Percentiles rank a stretch among this genome's conserved stretches.
These are phyloP conservation scores for Biscutella laevigata DNA, from an alignment of 441 rosid species.

Conservation along the genomic window DNA sequence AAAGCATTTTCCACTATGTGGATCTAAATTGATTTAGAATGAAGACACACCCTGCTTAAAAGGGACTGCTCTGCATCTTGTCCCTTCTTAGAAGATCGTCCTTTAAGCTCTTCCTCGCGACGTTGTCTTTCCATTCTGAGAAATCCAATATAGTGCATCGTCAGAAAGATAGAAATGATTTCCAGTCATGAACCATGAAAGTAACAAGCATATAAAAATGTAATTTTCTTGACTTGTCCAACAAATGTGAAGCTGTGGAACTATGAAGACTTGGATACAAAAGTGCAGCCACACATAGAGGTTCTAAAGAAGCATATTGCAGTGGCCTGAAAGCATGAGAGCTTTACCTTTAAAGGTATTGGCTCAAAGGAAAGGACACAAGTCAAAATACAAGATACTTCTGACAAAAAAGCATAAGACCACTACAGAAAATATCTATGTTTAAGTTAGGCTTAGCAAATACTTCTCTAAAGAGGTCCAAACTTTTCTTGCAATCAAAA, in stretches of 20 bases:
- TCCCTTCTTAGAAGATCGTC: slow-evolving; percentile 78
- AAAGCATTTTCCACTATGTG: background rate
- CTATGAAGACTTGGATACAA: background rate
- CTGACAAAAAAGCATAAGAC: slow-evolving; percentile 3
- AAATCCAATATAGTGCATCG: slow-evolving; percentile 7
- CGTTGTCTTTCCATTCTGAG: slow-evolving; percentile 97
- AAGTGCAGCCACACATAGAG: background rate
- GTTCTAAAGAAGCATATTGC: slow-evolving; percentile 1
- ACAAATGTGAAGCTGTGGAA: background rate
- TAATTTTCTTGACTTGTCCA: background rate
- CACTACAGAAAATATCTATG: background rate
- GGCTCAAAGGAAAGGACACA: background rate
- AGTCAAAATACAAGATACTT: background rate
- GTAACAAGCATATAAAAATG: too few species aligned
- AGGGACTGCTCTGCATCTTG: slow-evolving; percentile 81
- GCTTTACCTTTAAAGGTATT: background rate
- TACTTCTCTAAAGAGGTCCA: too few species aligned
- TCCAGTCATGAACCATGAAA: slow-evolving; percentile 2
- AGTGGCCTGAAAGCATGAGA: slow-evolving; percentile 1
- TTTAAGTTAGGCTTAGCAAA: too few species aligned
- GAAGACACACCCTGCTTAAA: slow-evolving; percentile 61
- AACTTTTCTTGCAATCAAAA: background rate
- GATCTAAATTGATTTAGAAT: slow-evolving; percentile 20
- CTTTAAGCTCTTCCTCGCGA: slow-evolving; percentile 87
- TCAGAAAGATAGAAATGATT: slow-evolving; percentile 17